Base-by-base conservation (phyloP, 1,139 yeast genomes). In the Scheffersomyces insectosa region DNA sequence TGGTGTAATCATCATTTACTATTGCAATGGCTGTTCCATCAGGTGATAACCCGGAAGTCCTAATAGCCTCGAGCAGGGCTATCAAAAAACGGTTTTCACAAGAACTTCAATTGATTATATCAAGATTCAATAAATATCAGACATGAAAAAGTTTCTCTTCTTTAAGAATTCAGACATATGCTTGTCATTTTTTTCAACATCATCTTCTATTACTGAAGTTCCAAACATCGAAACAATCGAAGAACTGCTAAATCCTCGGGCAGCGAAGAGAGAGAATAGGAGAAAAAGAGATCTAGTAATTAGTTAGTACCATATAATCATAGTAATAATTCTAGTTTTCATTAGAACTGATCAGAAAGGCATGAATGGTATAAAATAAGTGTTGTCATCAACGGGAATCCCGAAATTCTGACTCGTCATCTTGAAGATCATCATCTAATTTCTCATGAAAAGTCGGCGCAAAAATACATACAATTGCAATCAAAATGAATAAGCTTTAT, bases 321-420 rank as follows among this genome's bases (percentile, higher is more conserved):
- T 28, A 12, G 28, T 36, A 9, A 37, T 16, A 31, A 14, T 31
- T n/a, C 12, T 31, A 14, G 34, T 31, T 33, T 31, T 29, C 20
- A 27, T 33, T 31, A 15, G 47, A 48, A 62, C 62, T 59, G 57
- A 51, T 88, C 96, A 88, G 96, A 75, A 74, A 76, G 67, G 98
- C 97, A 90, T 90, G 97, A 90, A 90, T 90, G 97, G 98, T 86
- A 76, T 70, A 66, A 75, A 77, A 83, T 75, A 73, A 69, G 63
- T 70, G 68, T 78, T 88, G 81, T 89, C 97, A 85, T 88, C 97
- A 89, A 80, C 86, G 90, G 90, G 90, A 78, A 85, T 70, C 84
- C 83, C 85, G 88, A 75, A 45, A 76, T 75, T 90, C 95, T 83
- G 98, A 90, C 98, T 90, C 98, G 98, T 90, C 98, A 90, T 90